Conservation (phyloP, 495 filamentous ascomycete species). For the Sordaria brevicollis region DNA sequence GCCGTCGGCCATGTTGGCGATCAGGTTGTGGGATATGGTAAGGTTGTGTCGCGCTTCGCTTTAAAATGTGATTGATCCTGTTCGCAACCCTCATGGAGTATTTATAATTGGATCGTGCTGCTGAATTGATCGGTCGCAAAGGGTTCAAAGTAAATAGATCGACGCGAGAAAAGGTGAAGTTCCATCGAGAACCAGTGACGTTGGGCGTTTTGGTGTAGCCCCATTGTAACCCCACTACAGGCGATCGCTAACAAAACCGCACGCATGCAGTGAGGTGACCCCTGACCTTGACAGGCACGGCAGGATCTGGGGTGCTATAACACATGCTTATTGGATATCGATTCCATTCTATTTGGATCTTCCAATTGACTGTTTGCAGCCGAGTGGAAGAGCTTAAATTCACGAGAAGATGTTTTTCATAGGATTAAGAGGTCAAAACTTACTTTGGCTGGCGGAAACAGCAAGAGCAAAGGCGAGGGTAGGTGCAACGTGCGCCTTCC, state of each 20-base stretch:
- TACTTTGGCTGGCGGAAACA: not conserved
- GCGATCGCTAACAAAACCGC: not conserved
- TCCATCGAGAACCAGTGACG: not conserved
- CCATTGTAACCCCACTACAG: not conserved
- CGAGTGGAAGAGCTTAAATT: not conserved
- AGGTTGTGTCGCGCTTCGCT: not conserved
- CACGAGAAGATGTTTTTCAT: too few relatives aligned
- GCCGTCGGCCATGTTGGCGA: constrained; percentile 26
- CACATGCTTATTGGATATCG: not conserved
- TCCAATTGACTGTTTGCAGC: not conserved
- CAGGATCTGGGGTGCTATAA: not conserved
- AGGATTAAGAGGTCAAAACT: too few relatives aligned
- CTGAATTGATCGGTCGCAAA: too few relatives aligned
- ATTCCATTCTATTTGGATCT: not conserved
- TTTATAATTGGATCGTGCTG: too few relatives aligned
- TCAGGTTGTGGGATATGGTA: not conserved
- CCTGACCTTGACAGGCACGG: not conserved
- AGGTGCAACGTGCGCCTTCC: not conserved
- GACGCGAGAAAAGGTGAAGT: not conserved
- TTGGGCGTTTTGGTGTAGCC: not conserved
- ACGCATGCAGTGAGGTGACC: not conserved
- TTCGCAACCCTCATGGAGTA: not conserved
- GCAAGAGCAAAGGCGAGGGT: not conserved
- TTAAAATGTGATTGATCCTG: not conserved
- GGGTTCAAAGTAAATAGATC: not conserved